Base-by-base conservation (phyloP, 2,329 filamentous ascomycete species). In the Exserohilum turcica region DNA sequence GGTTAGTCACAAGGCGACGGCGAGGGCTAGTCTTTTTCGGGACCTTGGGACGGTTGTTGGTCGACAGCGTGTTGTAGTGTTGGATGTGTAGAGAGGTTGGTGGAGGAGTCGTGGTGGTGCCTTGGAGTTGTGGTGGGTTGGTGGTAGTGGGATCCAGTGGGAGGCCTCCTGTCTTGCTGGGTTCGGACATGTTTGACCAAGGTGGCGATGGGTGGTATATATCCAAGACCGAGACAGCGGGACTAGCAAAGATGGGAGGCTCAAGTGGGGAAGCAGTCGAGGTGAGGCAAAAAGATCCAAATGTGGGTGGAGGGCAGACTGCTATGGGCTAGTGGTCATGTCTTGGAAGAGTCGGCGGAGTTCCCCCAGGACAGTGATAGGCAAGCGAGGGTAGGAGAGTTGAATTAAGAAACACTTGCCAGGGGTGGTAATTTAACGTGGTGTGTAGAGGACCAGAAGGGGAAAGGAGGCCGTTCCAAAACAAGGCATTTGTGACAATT, bases 391-490 rank as follows among this genome's bases (percentile, higher is more conserved):
- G 64, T 67, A 54, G 54, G 48, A 59, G 58, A 52, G 58, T 61
- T 63, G 63, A 68, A 66, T 68, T 63, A 67, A 68, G 67, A 64
- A 58, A 67, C 56, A 52, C 31, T 59, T 47, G 53, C 53, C 61
- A 61, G 65, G 65, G 68, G 52, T 61, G 55, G 63, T 47, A 53
- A 62, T 56, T 54, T 59, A 54, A 56, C 57, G 55, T 60, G 61
- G 63, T 65, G 54, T 58, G 61, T 61, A 56, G 50, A 52, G 55
- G 57, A 54, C 66, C 65, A 52, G 40, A 65, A 60, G 56, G 57
- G 68, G 70, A 56, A 60, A 40, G 39, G 66, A 40, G 47, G 60
- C 67, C 61, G 71, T 64, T 65, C 68, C 70, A 73, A 74, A 69
- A 66, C 59, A 63, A 60, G 69, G 58, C 57, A 64, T 64, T 63